Conservation (phyloP, 2,329 filamentous ascomycete species). For the Curvularia spicifera region DNA sequence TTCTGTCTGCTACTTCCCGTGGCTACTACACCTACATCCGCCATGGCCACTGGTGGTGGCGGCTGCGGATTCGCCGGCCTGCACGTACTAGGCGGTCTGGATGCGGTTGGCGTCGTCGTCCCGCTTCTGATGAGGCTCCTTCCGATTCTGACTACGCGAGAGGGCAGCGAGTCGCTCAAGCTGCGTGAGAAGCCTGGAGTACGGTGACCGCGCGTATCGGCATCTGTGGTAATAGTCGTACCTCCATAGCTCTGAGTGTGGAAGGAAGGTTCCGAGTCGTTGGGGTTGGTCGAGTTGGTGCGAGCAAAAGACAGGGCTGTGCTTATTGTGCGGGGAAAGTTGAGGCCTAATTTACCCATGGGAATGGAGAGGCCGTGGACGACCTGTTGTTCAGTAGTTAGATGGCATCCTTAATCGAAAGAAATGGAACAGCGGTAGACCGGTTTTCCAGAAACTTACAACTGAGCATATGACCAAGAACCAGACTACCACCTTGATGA, state of each 20-base stretch:
- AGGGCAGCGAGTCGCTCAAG: conserved; percentile 32
- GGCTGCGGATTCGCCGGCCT: not conserved
- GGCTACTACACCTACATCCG: not conserved
- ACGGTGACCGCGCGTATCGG: conserved; percentile 34
- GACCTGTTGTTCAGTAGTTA: conserved; percentile 55
- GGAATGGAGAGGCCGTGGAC: conserved; percentile 86
- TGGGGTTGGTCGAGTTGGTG: conserved; percentile 11
- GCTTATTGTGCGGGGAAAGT: conserved; percentile 69
- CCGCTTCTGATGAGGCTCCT: conserved; percentile 41
- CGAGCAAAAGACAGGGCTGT: conserved; percentile 47
- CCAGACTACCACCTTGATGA: conserved; percentile 78
- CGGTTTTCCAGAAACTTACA: conserved; percentile 58
- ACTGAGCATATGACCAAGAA: conserved; percentile 84
- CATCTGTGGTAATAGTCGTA: conserved; percentile 25
- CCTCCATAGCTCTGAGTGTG: conserved; percentile 29
- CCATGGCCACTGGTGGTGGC: not conserved
- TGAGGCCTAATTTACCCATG: conserved; percentile 68
- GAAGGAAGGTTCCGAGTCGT: conserved; percentile 41
- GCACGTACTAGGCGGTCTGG: conserved; percentile 3
- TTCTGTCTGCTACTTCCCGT: not conserved
- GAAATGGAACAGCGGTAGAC: not conserved
- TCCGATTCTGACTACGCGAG: conserved; percentile 45
- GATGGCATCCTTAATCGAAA: not conserved
- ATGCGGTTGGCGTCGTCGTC: conserved; percentile 13
- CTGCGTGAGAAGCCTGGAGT: conserved; percentile 32